These are phyloP conservation scores for Saccharomyces hybrid DNA, from an alignment of 1,139 yeast species.

Conservation along the genomic window DNA sequence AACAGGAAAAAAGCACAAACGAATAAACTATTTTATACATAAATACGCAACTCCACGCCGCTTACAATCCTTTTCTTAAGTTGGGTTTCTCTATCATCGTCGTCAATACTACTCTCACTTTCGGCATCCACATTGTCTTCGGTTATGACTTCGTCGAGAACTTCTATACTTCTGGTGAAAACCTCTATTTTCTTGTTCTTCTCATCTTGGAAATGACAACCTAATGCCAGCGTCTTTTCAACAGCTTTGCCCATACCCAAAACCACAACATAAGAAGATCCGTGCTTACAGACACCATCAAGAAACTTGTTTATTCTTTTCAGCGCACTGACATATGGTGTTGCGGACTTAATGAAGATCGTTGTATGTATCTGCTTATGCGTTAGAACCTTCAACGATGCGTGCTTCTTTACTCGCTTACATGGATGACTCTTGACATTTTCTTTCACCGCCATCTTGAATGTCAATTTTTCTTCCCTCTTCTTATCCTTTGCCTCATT, in stretches of 20 bases:
- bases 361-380: constrained; percentile 38
- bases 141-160: constrained; percentile 49
- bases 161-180: constrained; percentile 51
- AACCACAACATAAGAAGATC: constrained; percentile 41
- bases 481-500: background rate
- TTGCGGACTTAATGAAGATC: constrained; percentile 46
- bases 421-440: background rate
- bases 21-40: constrained; percentile 17
- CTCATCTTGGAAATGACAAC: constrained; percentile 43
- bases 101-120: constrained; percentile 1
- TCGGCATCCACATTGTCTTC: background rate
- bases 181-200: constrained; percentile 44
- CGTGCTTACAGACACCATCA: constrained; percentile 32
- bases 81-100: constrained; percentile 34
- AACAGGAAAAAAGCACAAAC: background rate
- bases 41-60: constrained; percentile 49
- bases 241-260: constrained; percentile 67
- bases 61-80: constrained; percentile 50
- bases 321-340: constrained; percentile 58
- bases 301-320: constrained; percentile 48
- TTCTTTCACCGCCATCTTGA: background rate
- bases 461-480: background rate
- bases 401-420: constrained; percentile 20
- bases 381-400: constrained; percentile 24
- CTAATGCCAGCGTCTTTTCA: constrained; percentile 47